Evolutionary conservation across 495 filamentous ascomycete species (phyloP).

Genomic region (Tirmania nivea): DNA sequence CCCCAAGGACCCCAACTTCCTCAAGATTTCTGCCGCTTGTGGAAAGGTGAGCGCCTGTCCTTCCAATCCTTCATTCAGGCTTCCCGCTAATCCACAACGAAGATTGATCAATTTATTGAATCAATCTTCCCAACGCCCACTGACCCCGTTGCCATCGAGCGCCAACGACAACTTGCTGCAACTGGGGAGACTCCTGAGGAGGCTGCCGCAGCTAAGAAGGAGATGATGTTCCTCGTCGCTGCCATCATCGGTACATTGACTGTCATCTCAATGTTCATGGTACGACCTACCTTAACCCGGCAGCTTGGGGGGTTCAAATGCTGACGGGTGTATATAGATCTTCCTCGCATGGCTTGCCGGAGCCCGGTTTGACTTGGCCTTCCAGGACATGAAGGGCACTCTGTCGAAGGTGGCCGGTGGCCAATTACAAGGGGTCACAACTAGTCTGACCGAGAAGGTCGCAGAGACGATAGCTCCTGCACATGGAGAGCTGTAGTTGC

Average conservation of each 20-base stretch:
- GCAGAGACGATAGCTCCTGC: not conserved
- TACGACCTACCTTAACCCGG: constrained; percentile 20
- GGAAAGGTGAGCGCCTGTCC: constrained; percentile 42
- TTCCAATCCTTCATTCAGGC: not conserved
- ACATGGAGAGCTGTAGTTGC: not conserved
- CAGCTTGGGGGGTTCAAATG: not conserved
- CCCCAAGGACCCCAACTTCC: constrained; percentile 76
- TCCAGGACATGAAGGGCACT: constrained; percentile 30
- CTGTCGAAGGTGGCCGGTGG: constrained; percentile 5
- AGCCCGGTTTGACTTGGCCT: constrained; percentile 42
- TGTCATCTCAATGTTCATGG: constrained; percentile 44
- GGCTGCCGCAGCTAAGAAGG: constrained; percentile 27
- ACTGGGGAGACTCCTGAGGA: constrained; percentile 22
- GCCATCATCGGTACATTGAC: constrained; percentile 38
- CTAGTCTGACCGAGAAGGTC: not conserved
- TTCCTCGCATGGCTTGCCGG: constrained; percentile 22
- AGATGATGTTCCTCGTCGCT: constrained; percentile 38
- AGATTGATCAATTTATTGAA: constrained; percentile 98
- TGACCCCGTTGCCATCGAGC: constrained; percentile 25
- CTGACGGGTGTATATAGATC: constrained; percentile 17
- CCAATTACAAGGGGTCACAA: not conserved
- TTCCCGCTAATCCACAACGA: constrained; percentile 8
- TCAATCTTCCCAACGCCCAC: constrained; percentile 65
- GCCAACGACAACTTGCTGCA: constrained; percentile 12
- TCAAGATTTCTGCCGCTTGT: constrained; percentile 78